Evolutionary conservation across 2,329 filamentous ascomycete species (phyloP), one percentile per base, ranked within the genome.

Genomic region (Colletotrichum abscissum): DNA sequence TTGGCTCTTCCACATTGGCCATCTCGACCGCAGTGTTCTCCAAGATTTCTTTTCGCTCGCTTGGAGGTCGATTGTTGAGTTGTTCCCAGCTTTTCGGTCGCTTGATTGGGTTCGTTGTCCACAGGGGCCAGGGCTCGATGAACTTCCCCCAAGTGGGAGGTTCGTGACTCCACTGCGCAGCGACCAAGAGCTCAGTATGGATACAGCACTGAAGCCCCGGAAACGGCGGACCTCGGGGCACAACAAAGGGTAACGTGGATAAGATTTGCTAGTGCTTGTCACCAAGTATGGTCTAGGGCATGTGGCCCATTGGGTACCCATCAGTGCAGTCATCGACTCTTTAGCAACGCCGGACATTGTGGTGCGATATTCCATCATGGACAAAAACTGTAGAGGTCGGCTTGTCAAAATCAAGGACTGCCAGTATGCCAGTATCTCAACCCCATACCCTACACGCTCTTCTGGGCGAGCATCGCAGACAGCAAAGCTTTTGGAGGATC

Each of bases 91-190:
- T 55, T 46, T 58, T 59, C 42, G 66, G 66, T 69, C 42, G 38
- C 46, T 60, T 59, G 58, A 60, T 64, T 30, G 49, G 65, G 33
- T 60, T 64, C 35, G 24, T 35, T 65, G 33, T 26, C 55, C 67
- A 42, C 54, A n/a, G n/a, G 35, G 54, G 62, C 57, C 69, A 72
- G 52, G 58, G 49, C 35, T 62, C 49, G 59, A 67, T 62, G 56
- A 24, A 55, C 67, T 70, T 70, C 70, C 70, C 67, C 70, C 65
- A 62, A 62, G 55, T 42, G 69, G 49, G 30, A 63, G 30, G 22
- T 56, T 38, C 33, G 8, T 35, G 28, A 59, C 19, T 54, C 28
- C 60, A 63, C 42, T 30, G 19, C n/a, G 57, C 16, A 56, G 33
- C 33, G 33, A 16, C 63, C 63, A 66, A 49, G 7, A n/a, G 16